These are phyloP conservation scores for Helianthus annuus DNA, from an alignment of 129 eudicot species.

Conservation along the genomic window DNA sequence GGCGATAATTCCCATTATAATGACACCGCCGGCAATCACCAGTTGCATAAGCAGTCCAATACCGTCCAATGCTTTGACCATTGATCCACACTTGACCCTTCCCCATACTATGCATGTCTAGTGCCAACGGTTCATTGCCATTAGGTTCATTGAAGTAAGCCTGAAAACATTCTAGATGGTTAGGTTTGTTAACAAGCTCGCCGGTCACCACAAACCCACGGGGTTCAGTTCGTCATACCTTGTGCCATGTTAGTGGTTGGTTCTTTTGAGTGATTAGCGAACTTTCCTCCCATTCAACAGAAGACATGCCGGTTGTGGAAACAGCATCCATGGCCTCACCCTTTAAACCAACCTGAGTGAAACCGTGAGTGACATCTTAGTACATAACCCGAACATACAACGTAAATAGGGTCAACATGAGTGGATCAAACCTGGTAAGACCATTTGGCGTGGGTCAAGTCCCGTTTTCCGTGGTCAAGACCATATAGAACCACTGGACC, in stretches of 20 bases:
- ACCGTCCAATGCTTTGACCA: conserved; percentile 93
- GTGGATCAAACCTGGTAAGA: conserved; percentile 64
- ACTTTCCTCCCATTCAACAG: conserved; percentile 87
- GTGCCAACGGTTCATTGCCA: conserved; percentile 82
- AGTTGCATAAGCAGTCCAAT: conserved; percentile 73
- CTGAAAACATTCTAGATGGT: conserved; percentile 37
- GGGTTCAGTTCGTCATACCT: conserved; percentile 45
- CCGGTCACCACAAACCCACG: not conserved
- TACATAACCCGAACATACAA: conserved; percentile 14
- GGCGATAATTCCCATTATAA: conserved; percentile 65
- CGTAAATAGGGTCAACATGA: not conserved
- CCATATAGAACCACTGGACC: conserved; percentile 91
- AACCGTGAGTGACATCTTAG: conserved; percentile 26
- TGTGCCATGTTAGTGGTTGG: conserved; percentile 94
- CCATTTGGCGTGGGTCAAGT: conserved; percentile 83
- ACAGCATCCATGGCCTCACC: conserved; percentile 87
- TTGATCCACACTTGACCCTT: conserved; percentile 97
- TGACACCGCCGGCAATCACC: conserved; percentile 74
- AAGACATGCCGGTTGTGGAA: conserved; percentile 57
- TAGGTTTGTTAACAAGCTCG: conserved; percentile 9
- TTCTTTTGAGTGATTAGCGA: conserved; percentile 61
- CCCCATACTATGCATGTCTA: conserved; percentile 95
- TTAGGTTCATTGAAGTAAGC: conserved; percentile 83
- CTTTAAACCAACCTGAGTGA: conserved; percentile 75
- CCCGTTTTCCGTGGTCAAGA: conserved; percentile 72